Conservation (phyloP, 2,329 filamentous ascomycete species). For the Aureobasidium sp. region DNA sequence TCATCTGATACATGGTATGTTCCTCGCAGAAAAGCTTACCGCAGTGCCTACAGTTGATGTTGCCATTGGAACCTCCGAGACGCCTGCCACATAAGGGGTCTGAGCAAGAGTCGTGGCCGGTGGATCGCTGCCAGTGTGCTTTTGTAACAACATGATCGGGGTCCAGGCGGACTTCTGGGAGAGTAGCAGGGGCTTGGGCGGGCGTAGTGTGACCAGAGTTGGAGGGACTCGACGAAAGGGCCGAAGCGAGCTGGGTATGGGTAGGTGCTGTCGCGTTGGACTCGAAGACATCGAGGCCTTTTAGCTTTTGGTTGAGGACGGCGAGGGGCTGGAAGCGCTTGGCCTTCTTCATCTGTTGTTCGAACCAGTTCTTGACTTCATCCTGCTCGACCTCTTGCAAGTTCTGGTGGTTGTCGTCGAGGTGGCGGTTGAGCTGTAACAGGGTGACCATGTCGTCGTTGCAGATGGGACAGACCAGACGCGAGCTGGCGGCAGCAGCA, state of each 20-base stretch:
- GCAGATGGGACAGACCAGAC: slow-evolving; percentile 93
- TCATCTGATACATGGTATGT: slow-evolving; percentile 99
- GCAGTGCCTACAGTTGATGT: slow-evolving; percentile 88
- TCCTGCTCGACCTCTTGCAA: slow-evolving; percentile 83
- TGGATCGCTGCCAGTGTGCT: slow-evolving; percentile 78
- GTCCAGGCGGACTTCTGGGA: slow-evolving; percentile 45
- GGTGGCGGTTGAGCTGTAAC: slow-evolving; percentile 47
- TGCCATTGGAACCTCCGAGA: slow-evolving; percentile 71
- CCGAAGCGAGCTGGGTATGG: slow-evolving; percentile 26
- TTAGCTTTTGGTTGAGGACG: slow-evolving; percentile 86
- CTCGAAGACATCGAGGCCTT: slow-evolving; percentile 88
- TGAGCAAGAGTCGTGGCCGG: slow-evolving; percentile 70
- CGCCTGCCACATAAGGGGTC: slow-evolving; percentile 79
- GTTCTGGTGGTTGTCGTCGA: slow-evolving; percentile 87
- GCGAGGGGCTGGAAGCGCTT: slow-evolving; percentile 89
- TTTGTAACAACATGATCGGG: slow-evolving; percentile 86
- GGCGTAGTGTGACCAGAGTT: slow-evolving; percentile 24
- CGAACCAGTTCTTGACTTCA: slow-evolving; percentile 95
- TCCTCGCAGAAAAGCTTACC: slow-evolving; percentile 92
- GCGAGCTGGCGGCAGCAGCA: slow-evolving; percentile 52
- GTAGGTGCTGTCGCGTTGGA: slow-evolving; percentile 55
- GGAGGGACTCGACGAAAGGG: slow-evolving; percentile 24
- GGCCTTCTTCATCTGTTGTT: slow-evolving; percentile 86
- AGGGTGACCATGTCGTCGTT: slow-evolving; percentile 82
- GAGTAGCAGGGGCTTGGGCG: slow-evolving; percentile 26